A percentile compares a stretch with the other conserved stretches of the same genome.
phyloP scores from a whole-genome alignment of 176 grass and related monocot genomes.

The Carex myosuroides region DNA sequence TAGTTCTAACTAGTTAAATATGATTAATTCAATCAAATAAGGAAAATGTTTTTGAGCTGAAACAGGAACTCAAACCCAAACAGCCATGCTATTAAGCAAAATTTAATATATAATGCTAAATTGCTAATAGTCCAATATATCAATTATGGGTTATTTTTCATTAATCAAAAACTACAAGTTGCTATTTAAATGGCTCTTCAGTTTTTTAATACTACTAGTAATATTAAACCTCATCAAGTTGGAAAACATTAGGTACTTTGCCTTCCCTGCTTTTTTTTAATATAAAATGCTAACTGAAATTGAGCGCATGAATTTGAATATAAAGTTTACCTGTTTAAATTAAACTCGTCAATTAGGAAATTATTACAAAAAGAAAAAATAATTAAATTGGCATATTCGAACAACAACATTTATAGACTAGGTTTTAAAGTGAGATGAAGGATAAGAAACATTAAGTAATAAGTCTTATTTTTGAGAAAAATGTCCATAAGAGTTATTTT shows the following conservation, averaged over 20 bases:
- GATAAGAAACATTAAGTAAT: too few species aligned
- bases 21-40: background rate
- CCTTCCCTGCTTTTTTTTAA: background rate
- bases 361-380: background rate
- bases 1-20: background rate
- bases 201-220: background rate
- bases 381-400: background rate
- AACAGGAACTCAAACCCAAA: background rate
- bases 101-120: background rate
- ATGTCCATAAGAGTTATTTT: too few species aligned
- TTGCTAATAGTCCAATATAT: background rate
- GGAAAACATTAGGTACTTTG: background rate
- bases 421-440: too few species aligned
- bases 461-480: too few species aligned
- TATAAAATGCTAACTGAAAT: background rate
- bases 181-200: background rate
- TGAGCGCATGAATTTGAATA: slow-evolving; percentile 2
- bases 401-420: background rate
- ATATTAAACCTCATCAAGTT: background rate
- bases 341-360: background rate
- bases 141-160: background rate
- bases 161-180: background rate
- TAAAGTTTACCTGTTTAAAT: background rate
- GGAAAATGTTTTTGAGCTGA: background rate
- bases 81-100: background rate